A percentile compares a stretch with the other conserved stretches of the same genome.
Conservation (phyloP, 805 yeast species). For the Candida silvicultrix region DNA sequence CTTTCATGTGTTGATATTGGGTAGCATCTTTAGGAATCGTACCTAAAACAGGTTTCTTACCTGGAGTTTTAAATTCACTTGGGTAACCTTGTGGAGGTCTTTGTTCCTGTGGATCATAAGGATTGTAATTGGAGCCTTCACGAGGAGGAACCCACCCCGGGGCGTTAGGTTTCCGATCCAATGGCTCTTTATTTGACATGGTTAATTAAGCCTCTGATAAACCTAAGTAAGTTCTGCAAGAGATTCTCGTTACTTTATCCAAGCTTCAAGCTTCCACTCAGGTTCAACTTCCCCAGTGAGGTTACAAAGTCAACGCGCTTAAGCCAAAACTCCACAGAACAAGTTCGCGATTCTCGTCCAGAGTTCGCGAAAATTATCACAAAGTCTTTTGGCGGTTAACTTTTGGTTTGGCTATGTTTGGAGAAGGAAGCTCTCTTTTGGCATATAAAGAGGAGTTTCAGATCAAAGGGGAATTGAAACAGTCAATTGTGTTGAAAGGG, state of each 20-base stretch:
- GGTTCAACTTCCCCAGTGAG: neutral
- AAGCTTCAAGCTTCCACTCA: too few relatives aligned
- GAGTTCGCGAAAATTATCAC: neutral
- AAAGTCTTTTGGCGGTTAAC: neutral
- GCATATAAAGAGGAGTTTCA: too few relatives aligned
- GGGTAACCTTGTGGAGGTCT: conserved; percentile 86
- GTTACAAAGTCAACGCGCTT: neutral
- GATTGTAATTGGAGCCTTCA: conserved; percentile 45
- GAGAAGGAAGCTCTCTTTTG: too few relatives aligned
- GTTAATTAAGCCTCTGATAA: too few relatives aligned
- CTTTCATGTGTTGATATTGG: conserved; percentile 60
- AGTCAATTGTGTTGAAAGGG: conserved; percentile 1
- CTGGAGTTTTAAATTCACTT: conserved; percentile 68
- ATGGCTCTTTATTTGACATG: conserved; percentile 15
- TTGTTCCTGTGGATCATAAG: conserved; percentile 70
- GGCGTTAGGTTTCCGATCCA: conserved; percentile 67
- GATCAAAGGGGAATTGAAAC: neutral
- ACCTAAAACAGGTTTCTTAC: conserved; percentile 47
- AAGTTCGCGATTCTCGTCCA: neutral
- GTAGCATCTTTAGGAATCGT: conserved; percentile 59
- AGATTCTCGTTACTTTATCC: too few relatives aligned
- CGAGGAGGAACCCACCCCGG: conserved; percentile 71
- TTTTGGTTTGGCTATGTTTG: neutral
- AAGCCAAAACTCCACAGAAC: neutral
- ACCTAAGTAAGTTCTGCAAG: too few relatives aligned